Percentiles rank a stretch among this genome's conserved stretches.
Conservation (phyloP, 1,284 basidiomycete genomes). For the Stygiomarasmius scandens region DNA sequence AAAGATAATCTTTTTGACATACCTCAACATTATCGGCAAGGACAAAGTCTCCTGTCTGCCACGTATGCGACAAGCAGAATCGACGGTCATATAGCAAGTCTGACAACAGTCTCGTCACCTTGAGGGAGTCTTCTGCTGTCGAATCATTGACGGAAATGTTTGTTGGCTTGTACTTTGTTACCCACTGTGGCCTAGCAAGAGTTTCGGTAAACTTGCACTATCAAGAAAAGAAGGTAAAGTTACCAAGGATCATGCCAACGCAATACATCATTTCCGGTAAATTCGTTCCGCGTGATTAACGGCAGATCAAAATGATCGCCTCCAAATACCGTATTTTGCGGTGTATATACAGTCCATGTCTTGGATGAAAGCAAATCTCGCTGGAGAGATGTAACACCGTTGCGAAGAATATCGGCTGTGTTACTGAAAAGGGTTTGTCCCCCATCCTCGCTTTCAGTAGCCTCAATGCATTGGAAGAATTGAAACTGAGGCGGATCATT, state of each 20-base stretch:
- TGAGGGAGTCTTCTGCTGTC: background rate
- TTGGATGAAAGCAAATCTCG: background rate
- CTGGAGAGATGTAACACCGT: background rate
- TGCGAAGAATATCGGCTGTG: background rate
- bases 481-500: slow-evolving; percentile 2
- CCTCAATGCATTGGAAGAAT: slow-evolving; percentile 1
- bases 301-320: background rate
- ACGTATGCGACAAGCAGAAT: background rate
- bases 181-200: background rate
- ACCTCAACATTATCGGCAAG: background rate
- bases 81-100: background rate
- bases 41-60: background rate
- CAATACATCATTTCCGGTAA: background rate
- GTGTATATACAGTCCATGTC: background rate
- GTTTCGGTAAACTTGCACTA: background rate
- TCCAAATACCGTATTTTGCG: background rate
- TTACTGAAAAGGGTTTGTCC: background rate
- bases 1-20: background rate
- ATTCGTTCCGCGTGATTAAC: background rate
- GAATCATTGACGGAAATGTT: background rate
- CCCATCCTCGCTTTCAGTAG: background rate
- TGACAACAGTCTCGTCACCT: background rate
- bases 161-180: background rate
- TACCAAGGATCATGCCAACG: slow-evolving; percentile 3
- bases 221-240: background rate